phyloP scores from a whole-genome alignment of 495 filamentous ascomycete genomes.

The Acidomyces sp. region DNA sequence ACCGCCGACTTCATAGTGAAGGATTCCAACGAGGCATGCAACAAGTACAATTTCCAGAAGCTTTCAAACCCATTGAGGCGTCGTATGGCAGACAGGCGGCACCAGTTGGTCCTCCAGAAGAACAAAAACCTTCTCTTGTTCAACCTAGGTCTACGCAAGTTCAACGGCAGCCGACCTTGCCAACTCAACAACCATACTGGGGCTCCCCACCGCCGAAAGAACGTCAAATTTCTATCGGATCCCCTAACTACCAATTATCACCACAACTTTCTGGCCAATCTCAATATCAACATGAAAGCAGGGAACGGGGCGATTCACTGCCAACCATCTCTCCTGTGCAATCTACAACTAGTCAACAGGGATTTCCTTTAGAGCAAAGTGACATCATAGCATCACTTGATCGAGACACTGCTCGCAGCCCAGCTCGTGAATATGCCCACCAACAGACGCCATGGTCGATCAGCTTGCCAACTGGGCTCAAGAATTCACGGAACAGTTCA shows the following conservation, averaged over 20 bases:
- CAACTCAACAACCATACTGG: conserved; percentile 12
- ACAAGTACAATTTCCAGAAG: conserved; percentile 6
- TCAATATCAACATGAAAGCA: not conserved
- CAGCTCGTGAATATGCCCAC: conserved; percentile 4
- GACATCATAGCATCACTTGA: not conserved
- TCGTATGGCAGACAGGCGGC: conserved; percentile 5
- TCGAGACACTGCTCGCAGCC: conserved; percentile 2
- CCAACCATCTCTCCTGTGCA: conserved; percentile 3
- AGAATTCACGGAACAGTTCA: too few relatives aligned
- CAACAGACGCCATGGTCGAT: conserved; percentile 14
- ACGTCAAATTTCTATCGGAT: not conserved
- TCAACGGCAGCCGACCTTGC: conserved; percentile 6
- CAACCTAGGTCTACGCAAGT: too few relatives aligned
- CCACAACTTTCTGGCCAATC: conserved; percentile 2
- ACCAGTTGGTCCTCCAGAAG: conserved; percentile 5
- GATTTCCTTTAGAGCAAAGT: not conserved
- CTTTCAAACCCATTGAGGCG: conserved; percentile 7
- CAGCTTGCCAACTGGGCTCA: not conserved
- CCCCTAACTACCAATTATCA: not conserved
- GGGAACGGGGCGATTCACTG: not conserved
- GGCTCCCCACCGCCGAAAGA: not conserved
- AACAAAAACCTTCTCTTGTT: not conserved
- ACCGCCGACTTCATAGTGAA: conserved; percentile 8
- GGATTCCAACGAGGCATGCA: conserved; percentile 1
- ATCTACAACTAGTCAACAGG: not conserved